phyloP scores from a whole-genome alignment of 169 alveolate genomes.

The Babesia bigemina region DNA sequence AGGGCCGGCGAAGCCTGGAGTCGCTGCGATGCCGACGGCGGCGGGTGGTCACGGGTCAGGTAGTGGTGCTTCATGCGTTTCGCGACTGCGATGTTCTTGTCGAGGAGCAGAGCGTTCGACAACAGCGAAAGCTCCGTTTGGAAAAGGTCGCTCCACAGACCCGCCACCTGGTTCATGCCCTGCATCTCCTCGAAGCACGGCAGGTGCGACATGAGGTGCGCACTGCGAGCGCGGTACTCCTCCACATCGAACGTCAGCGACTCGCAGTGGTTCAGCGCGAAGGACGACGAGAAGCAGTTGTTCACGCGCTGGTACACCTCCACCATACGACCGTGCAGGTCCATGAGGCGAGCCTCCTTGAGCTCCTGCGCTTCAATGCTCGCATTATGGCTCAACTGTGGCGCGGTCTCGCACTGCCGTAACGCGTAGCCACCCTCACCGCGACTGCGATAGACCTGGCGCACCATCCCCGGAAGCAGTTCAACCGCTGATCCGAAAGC shows the following conservation, averaged over 20 bases:
- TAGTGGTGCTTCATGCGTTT: constrained; percentile 25
- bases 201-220: constrained; percentile 27
- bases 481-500: too few relatives aligned
- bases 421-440: not conserved
- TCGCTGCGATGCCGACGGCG: not conserved
- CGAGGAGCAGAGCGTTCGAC: constrained; percentile 33
- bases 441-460: not conserved
- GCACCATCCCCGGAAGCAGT: not conserved
- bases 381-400: too few relatives aligned
- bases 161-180: constrained; percentile 47
- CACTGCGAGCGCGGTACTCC: constrained; percentile 27
- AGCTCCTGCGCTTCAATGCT: not conserved
- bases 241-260: constrained; percentile 26
- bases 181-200: constrained; percentile 58
- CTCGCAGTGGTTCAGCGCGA: constrained; percentile 26
- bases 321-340: constrained; percentile 16
- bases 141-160: constrained; percentile 64
- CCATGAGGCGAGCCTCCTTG: not conserved
- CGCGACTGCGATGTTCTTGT: constrained; percentile 52
- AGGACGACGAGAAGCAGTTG: constrained; percentile 12
- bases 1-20: constrained; percentile 17
- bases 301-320: constrained; percentile 28
- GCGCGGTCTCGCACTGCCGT: too few relatives aligned
- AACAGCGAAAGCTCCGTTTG: constrained; percentile 45
- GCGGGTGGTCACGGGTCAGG: constrained; percentile 19